Base-by-base conservation (phyloP, 2,329 filamentous ascomycete species). In the Penicillium sp. region DNA sequence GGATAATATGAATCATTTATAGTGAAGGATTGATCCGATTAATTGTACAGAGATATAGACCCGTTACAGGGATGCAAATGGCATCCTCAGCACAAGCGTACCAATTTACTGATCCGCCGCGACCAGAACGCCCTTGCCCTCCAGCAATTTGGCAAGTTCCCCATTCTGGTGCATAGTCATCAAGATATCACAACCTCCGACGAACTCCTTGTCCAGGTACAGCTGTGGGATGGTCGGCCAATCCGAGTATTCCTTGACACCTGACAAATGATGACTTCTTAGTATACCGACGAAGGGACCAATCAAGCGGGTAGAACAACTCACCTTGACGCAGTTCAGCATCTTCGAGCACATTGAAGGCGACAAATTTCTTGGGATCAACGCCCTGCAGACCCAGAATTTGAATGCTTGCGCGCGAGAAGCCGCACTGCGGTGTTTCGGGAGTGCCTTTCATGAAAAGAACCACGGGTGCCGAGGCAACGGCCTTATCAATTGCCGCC, bases 391-490 rank as follows among this genome's bases (percentile, higher is more conserved):
- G 74, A 50, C 92, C 89, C 56, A 98, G 79, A 64, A 98, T 91
- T 78, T 97, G 91, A 69, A 98, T 95, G 68, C 82, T 89, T 47
- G 92, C 92, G 63, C 91, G 83, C 51, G 92, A 97, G 79, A 96
- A 98, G 40, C 93, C 93, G 74, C 93, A 98, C 72, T 96, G 91
- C 18, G 93, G 93, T 53, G 83, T 89, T 75, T 96, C 91, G 50
- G 93, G 93, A 1, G 93, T 97, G 52, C 93, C 93, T 78, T 98
- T 98, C 93, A 98, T 98, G 79, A 98, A 98, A 49, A 98, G 80
- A 1, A 98, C 93, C 0, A 98, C 92, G 2, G 92, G 92, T 0
- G 91, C 87, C 0, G 90, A 91, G 23, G 76, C 78, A 13, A 98
- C 86, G 28, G 92, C 92, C 70, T 90, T 89, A 72, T 96, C 89